Conservation (phyloP, 2,329 filamentous ascomycete genomes). For the Trichoderma atrobrunneum region DNA sequence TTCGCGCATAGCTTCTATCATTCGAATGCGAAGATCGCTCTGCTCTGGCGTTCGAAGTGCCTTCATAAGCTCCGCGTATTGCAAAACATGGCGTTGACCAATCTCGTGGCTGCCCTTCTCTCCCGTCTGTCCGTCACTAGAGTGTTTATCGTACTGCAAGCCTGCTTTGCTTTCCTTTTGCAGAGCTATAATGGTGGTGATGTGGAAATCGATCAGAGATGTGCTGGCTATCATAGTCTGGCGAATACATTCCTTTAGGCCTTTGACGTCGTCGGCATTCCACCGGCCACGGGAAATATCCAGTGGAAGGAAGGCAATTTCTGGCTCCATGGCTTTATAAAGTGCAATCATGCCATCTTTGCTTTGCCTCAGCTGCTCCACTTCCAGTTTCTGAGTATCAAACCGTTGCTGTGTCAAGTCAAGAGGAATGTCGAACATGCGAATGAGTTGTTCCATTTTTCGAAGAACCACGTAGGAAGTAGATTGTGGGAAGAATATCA, state of each 20-base stretch:
- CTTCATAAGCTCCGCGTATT: constrained; percentile 35
- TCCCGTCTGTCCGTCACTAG: constrained; percentile 5
- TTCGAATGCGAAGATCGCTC: constrained; percentile 31
- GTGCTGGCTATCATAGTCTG: constrained; percentile 35
- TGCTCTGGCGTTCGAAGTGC: constrained; percentile 39
- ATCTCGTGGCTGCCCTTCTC: constrained; percentile 22
- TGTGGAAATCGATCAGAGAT: constrained; percentile 43
- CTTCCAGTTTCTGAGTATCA: constrained; percentile 20
- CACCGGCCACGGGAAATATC: constrained; percentile 47
- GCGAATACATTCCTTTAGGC: constrained; percentile 36
- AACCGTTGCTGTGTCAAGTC: constrained; percentile 30
- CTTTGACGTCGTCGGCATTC: constrained; percentile 42
- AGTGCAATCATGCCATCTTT: constrained; percentile 31
- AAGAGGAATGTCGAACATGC: constrained; percentile 33
- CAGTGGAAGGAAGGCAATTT: constrained; percentile 43
- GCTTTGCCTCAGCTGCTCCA: constrained; percentile 32
- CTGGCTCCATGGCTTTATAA: constrained; percentile 39
- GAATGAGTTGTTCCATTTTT: constrained; percentile 32
- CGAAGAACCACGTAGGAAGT: constrained; percentile 44
- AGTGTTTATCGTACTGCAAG: background rate
- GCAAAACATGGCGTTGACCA: constrained; percentile 30
- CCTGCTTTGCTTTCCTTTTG: constrained; percentile 24
- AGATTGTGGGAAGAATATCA: constrained; percentile 49
- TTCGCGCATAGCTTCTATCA: constrained; percentile 32
- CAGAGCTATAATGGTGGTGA: constrained; percentile 25